Percentiles rank a stretch among this genome's conserved stretches.
These are phyloP conservation scores for Plectranthus barbatus DNA, from an alignment of 257 asterid species.

Conservation along the genomic window DNA sequence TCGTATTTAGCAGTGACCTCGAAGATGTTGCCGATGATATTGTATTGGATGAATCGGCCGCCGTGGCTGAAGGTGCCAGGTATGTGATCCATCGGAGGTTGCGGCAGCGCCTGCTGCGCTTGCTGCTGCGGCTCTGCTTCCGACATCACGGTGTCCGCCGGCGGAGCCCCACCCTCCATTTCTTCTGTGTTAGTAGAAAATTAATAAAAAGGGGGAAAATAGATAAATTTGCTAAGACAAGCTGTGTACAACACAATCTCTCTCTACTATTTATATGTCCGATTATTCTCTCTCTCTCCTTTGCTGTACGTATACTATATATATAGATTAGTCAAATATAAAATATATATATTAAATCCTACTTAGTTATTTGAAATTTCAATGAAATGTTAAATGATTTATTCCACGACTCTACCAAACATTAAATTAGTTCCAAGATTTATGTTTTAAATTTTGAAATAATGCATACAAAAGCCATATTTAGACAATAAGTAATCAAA, in stretches of 20 bases:
- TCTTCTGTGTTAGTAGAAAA: slow-evolving; percentile 17
- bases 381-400: too few relatives aligned
- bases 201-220: not conserved
- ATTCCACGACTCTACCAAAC: too few relatives aligned
- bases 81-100: slow-evolving; percentile 51
- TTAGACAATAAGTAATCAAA: not conserved
- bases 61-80: slow-evolving; percentile 87
- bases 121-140: slow-evolving; percentile 67
- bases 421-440: too few relatives aligned
- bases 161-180: slow-evolving; percentile 74
- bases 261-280: slow-evolving; percentile 14
- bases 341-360: too few relatives aligned
- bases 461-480: not conserved
- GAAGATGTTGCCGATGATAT: slow-evolving; percentile 87
- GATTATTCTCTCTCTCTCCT: not conserved
- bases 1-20: slow-evolving; percentile 93
- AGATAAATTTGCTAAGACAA: not conserved
- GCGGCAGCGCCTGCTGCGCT: too few relatives aligned
- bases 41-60: slow-evolving; percentile 84
- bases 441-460: too few relatives aligned
- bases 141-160: slow-evolving; percentile 84
- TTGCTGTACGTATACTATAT: too few relatives aligned
- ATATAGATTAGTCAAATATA: too few relatives aligned
- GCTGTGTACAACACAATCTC: slow-evolving; percentile 4
- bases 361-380: too few relatives aligned